phyloP scores from a whole-genome alignment of 2,329 filamentous ascomycete species.

The Curvularia spicifera region DNA sequence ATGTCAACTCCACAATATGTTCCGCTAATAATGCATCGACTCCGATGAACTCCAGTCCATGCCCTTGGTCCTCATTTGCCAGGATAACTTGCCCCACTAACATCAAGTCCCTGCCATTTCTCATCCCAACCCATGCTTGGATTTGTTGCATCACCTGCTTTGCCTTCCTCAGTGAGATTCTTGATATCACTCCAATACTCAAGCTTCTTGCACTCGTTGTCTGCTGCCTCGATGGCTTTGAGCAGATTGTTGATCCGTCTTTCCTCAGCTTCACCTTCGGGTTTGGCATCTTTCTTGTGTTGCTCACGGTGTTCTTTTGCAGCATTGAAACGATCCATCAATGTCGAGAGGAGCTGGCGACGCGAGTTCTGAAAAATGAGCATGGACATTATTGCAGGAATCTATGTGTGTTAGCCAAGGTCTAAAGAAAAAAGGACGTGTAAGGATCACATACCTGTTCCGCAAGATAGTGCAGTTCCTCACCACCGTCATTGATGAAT shows the following conservation, averaged over 20 bases:
- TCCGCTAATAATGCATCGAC: constrained; percentile 1
- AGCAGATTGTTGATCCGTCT: constrained; percentile 71
- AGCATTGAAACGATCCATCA: constrained; percentile 65
- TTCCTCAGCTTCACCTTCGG: constrained; percentile 55
- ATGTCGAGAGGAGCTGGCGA: constrained; percentile 72
- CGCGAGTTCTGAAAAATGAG: constrained; percentile 91
- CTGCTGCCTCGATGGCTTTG: constrained; percentile 75
- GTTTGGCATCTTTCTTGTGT: constrained; percentile 51
- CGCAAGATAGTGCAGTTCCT: constrained; percentile 75
- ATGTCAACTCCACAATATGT: constrained; percentile 10
- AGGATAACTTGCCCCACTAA: constrained; percentile 44
- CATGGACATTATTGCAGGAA: constrained; percentile 60
- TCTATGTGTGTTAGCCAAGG: constrained; percentile 32
- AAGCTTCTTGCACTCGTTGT: constrained; percentile 78
- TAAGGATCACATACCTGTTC: constrained; percentile 56
- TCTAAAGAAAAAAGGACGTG: not conserved
- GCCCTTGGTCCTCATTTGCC: constrained; percentile 12
- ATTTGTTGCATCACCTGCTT: constrained; percentile 43
- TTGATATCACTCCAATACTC: constrained; percentile 84
- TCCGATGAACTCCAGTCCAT: constrained; percentile 13
- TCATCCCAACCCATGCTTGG: constrained; percentile 45
- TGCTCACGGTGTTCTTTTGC: constrained; percentile 58
- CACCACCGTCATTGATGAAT: constrained; percentile 76
- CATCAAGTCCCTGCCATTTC: constrained; percentile 49
- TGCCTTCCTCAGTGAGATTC: constrained; percentile 50